These are phyloP conservation scores for Zygosaccharomyces rouxii DNA, from an alignment of 805 yeast genomes.

Conservation along the genomic window DNA sequence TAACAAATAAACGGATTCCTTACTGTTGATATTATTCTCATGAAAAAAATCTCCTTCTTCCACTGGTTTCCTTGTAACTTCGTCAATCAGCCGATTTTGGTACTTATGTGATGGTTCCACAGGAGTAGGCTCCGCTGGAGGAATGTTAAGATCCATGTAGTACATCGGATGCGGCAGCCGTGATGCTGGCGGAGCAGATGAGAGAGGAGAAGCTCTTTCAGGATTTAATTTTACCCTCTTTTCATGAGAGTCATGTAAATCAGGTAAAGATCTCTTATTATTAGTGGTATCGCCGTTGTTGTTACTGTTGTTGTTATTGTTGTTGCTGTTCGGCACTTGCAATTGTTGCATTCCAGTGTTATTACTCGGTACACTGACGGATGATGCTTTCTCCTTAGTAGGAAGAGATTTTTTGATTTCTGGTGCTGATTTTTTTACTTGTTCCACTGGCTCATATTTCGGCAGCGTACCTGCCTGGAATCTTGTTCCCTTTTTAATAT, in stretches of 20 bases:
- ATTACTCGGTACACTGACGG: background rate
- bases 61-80: constrained; percentile 17
- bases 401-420: background rate
- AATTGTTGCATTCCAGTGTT: background rate
- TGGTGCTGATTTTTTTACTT: background rate
- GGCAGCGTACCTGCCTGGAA: constrained; percentile 36
- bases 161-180: constrained; percentile 6
- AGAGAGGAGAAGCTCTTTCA: background rate
- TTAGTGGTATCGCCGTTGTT: background rate
- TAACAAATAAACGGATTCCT: constrained; percentile 42
- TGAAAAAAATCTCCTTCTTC: constrained; percentile 28
- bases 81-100: constrained; percentile 15
- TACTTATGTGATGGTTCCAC: constrained; percentile 11
- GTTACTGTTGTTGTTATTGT: background rate
- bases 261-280: constrained; percentile 1
- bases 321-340: background rate
- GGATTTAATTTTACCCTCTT: constrained; percentile 1
- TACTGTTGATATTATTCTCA: constrained; percentile 39
- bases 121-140: constrained; percentile 21
- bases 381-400: background rate
- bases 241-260: background rate
- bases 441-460: constrained; percentile 10
- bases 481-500: constrained; percentile 43
- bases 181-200: constrained; percentile 7
- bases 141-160: constrained; percentile 11